Percentiles rank a stretch among this genome's conserved stretches.
These are phyloP conservation scores for Pontederia paniculata DNA, from an alignment of 176 grass and related monocot genomes.

Conservation along the genomic window DNA sequence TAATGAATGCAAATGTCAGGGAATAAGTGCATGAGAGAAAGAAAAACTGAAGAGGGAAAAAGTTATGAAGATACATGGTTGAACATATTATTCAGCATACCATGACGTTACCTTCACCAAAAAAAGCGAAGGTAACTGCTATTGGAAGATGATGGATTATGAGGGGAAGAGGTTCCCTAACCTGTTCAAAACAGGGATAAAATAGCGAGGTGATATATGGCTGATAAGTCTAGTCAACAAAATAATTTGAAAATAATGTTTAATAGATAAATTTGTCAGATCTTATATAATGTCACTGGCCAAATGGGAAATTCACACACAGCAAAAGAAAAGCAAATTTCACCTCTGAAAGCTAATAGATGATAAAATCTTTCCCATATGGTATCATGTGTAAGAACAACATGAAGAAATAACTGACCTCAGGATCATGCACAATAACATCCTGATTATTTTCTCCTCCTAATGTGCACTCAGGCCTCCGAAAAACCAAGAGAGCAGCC, in stretches of 20 bases:
- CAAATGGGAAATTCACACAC: too few relatives aligned
- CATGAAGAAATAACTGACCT: constrained; percentile 30
- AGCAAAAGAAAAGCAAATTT: too few relatives aligned
- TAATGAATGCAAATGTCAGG: constrained; percentile 24
- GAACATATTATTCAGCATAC: constrained; percentile 34
- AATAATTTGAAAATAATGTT: background rate
- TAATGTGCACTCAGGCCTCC: constrained; percentile 64
- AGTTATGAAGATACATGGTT: background rate
- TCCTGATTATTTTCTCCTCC: constrained; percentile 70
- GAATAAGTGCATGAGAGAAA: background rate
- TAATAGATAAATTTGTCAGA: too few relatives aligned
- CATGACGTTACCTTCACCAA: constrained; percentile 71
- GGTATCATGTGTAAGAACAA: background rate
- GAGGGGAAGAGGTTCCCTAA: constrained; percentile 67
- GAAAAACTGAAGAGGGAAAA: background rate
- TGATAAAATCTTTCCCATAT: background rate
- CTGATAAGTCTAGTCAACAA: background rate
- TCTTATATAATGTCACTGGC: too few relatives aligned
- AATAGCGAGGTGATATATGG: background rate
- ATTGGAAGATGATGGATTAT: constrained; percentile 83
- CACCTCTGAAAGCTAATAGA: background rate
- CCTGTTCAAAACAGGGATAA: constrained; percentile 41
- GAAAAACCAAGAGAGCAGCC: constrained; percentile 69
- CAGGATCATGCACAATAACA: constrained; percentile 60
- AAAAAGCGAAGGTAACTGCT: constrained; percentile 88